phyloP scores from a whole-genome alignment of 2,329 filamentous ascomycete species.

The Rhynchosporium secalis region DNA sequence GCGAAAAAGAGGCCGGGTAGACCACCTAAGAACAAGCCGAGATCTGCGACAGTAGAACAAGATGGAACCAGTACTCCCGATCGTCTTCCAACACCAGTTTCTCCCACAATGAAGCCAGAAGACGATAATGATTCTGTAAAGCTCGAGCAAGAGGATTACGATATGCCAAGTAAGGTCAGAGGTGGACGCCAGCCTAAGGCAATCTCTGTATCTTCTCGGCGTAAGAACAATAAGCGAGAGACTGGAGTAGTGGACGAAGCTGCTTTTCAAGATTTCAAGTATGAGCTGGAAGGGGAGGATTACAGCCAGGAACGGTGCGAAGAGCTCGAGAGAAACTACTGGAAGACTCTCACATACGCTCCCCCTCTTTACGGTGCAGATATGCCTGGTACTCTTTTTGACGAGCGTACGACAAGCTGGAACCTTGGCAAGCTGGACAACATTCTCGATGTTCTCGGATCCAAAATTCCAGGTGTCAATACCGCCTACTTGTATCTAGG shows the following conservation, averaged over 20 bases:
- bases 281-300: slow-evolving; percentile 80
- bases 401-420: slow-evolving; percentile 81
- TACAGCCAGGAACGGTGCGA: slow-evolving; percentile 90
- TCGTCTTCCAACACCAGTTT: slow-evolving; percentile 54
- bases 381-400: slow-evolving; percentile 92
- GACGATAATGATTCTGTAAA: slow-evolving; percentile 41
- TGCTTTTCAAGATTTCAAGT: slow-evolving; percentile 88
- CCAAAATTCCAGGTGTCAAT: slow-evolving; percentile 95
- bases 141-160: slow-evolving; percentile 44
- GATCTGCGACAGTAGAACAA: slow-evolving; percentile 26
- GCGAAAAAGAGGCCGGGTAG: slow-evolving; percentile 30
- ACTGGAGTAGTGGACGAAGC: slow-evolving; percentile 83
- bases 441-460: slow-evolving; percentile 87
- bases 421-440: slow-evolving; percentile 95
- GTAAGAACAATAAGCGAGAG: slow-evolving; percentile 82
- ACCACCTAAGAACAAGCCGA: slow-evolving; percentile 31
- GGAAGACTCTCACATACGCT: slow-evolving; percentile 96
- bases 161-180: slow-evolving; percentile 49
- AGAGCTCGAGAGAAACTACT: slow-evolving; percentile 91
- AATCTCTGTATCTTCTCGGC: slow-evolving; percentile 76
- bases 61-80: slow-evolving; percentile 46
- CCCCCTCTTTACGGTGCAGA: slow-evolving; percentile 94
- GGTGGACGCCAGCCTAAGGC: slow-evolving; percentile 52
- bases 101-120: slow-evolving; percentile 45
- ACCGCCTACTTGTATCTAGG: slow-evolving; percentile 96